Evolutionary conservation across 495 filamentous ascomycete genomes (phyloP).

Genomic region (Evernia prunastri): DNA sequence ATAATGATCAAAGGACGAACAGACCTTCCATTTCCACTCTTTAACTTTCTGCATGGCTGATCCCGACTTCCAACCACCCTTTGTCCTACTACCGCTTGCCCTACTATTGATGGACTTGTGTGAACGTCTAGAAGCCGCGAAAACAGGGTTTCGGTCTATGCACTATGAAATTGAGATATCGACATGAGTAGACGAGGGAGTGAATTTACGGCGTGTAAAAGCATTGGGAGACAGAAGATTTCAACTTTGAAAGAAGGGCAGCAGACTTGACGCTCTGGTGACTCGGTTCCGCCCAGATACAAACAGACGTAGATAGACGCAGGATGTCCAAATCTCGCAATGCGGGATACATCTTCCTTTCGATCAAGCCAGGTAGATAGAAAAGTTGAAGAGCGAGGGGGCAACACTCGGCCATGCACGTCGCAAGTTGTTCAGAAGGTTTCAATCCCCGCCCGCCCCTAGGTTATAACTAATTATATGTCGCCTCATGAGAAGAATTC

Average conservation of each 20-base stretch:
- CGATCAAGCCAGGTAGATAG: too few relatives aligned
- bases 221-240: not conserved
- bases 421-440: too few relatives aligned
- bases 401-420: too few relatives aligned
- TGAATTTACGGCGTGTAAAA: not conserved
- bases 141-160: not conserved
- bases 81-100: not conserved
- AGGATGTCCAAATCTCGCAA: too few relatives aligned
- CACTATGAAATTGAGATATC: not conserved
- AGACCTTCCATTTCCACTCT: conserved; percentile 33
- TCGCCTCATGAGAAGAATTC: too few relatives aligned
- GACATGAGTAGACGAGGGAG: not conserved
- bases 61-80: not conserved
- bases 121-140: not conserved
- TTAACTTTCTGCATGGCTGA: not conserved
- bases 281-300: too few relatives aligned
- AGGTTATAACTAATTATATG: too few relatives aligned
- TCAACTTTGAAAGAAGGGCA: not conserved
- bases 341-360: too few relatives aligned
- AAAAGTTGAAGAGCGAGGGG: too few relatives aligned
- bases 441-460: too few relatives aligned
- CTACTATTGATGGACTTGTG: not conserved
- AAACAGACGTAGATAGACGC: not conserved
- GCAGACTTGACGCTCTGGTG: not conserved
- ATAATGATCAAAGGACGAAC: not conserved